Conservation (phyloP, 176 grass and related monocot species). For the Otatea glauca region DNA sequence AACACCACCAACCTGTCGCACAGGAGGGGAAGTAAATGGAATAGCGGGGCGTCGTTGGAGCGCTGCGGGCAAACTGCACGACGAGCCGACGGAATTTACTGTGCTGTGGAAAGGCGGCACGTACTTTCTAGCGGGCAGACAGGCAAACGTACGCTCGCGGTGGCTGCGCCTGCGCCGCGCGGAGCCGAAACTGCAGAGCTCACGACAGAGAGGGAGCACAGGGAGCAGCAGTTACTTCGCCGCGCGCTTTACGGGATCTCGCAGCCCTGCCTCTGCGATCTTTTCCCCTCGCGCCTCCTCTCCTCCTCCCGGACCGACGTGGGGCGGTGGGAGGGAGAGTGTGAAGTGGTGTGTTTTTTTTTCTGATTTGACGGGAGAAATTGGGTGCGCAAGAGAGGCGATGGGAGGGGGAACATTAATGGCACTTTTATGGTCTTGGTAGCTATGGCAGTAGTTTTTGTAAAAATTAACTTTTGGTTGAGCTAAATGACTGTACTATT, state of each 20-base stretch:
- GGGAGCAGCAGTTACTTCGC: constrained; percentile 24
- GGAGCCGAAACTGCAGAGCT: constrained; percentile 28
- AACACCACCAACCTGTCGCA: constrained; percentile 5
- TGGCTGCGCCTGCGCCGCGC: constrained; percentile 2
- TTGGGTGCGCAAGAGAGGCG: not conserved
- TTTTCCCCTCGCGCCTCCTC: too few species aligned
- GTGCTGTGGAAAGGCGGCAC: not conserved
- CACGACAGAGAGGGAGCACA: not conserved
- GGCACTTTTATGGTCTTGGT: too few species aligned
- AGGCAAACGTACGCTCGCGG: not conserved
- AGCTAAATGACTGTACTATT: too few species aligned
- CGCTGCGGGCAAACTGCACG: not conserved
- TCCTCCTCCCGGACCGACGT: too few species aligned
- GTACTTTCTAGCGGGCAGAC: not conserved
- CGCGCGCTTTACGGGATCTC: constrained; percentile 21
- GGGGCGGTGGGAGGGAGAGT: too few species aligned
- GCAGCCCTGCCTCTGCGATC: not conserved
- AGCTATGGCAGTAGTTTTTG: too few species aligned
- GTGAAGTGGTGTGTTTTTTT: not conserved
- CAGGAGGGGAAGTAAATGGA: constrained; percentile 28
- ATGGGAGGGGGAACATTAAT: not conserved
- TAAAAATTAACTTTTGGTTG: too few species aligned
- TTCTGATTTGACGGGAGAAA: constrained; percentile 13
- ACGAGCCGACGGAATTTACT: constrained; percentile 43
- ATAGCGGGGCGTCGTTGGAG: not conserved